Percentiles rank a stretch among this genome's conserved stretches.
These are phyloP conservation scores for slime mould (Dictyostelium discoideum) DNA, from an alignment of 78 protist genomes.

Conservation along the genomic window dicty_2.7 NC_007091.3:330501-331000, in stretches of 20 bases:
- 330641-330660: background rate
- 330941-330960: constrained; percentile 1
- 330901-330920: constrained; percentile 16
- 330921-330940: background rate
- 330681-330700: background rate
- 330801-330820: constrained; percentile 28
- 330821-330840: background rate
- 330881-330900: background rate
- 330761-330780: constrained; percentile 24
- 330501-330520: background rate
- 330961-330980: constrained; percentile 29
- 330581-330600: constrained; percentile 32
- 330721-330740: constrained; percentile 47
- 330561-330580: constrained; percentile 35
- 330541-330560: constrained; percentile 57
- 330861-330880: background rate
- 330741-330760: constrained; percentile 54
- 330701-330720: background rate
- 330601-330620: background rate
- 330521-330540: constrained; percentile 21
- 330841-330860: background rate
- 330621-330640: too few relatives aligned
- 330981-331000: background rate
- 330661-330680: background rate
- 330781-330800: constrained; percentile 15